Conservation (phyloP, 805 yeast genomes). For the Nakazawaea molendinolei region DNA sequence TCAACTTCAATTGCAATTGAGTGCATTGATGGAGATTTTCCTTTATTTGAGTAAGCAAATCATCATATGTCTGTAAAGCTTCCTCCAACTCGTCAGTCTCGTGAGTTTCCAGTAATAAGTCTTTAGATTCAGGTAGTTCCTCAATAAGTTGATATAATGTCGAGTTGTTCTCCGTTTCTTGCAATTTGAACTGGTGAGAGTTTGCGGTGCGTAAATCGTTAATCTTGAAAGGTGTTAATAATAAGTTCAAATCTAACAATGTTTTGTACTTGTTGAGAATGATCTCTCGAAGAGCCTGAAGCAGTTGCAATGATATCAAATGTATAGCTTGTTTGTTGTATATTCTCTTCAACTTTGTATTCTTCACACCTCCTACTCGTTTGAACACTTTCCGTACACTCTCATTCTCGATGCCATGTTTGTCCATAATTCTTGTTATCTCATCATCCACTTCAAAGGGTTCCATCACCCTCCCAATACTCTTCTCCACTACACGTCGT, state of each 20-base stretch:
- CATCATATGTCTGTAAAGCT: slow-evolving; percentile 21
- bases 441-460: slow-evolving; percentile 16
- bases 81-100: slow-evolving; percentile 5
- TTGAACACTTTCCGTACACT: slow-evolving; percentile 11
- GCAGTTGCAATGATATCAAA: slow-evolving; percentile 23
- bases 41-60: slow-evolving; percentile 13
- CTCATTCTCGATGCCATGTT: slow-evolving; percentile 10
- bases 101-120: slow-evolving; percentile 9
- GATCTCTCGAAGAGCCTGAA: slow-evolving; percentile 18
- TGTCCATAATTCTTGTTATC: slow-evolving; percentile 5
- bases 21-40: slow-evolving; percentile 14
- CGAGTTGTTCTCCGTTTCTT: slow-evolving; percentile 16
- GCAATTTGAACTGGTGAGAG: slow-evolving; percentile 18
- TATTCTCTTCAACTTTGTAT: slow-evolving; percentile 17
- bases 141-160: slow-evolving; percentile 17
- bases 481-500: slow-evolving; percentile 18
- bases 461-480: slow-evolving; percentile 16
- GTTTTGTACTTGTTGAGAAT: slow-evolving; percentile 15
- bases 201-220: slow-evolving; percentile 17
- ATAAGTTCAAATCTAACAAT: slow-evolving; percentile 20
- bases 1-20: slow-evolving; percentile 13
- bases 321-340: slow-evolving; percentile 24
- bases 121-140: slow-evolving; percentile 23
- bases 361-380: slow-evolving; percentile 5
- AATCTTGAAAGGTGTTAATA: slow-evolving; percentile 20